Conservation (phyloP, 2,329 filamentous ascomycete genomes). For the Aspergillus intermedius region DNA sequence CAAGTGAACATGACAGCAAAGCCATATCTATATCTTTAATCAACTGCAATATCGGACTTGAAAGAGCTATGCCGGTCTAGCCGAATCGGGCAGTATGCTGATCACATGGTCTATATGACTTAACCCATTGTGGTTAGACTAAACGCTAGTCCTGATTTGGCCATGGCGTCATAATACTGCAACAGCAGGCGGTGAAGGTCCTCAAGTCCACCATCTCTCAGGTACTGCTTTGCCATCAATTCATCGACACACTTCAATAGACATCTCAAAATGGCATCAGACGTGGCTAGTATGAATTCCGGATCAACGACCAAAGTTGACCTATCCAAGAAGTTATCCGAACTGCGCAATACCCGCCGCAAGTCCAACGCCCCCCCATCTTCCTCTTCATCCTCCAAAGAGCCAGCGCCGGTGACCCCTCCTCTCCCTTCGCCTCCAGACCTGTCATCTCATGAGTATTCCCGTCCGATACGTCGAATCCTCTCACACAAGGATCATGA, state of each 20-base stretch:
- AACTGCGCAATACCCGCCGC: conserved; percentile 29
- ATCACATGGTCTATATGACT: conserved; percentile 5
- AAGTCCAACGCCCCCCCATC: conserved; percentile 17
- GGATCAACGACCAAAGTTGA: conserved; percentile 24
- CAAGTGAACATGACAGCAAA: too few species aligned
- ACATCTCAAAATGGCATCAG: background rate
- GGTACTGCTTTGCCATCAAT: background rate
- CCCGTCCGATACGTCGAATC: conserved; percentile 68
- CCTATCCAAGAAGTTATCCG: conserved; percentile 35
- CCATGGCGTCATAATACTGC: background rate
- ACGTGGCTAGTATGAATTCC: background rate
- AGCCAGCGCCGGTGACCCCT: conserved; percentile 69
- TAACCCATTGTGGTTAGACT: background rate
- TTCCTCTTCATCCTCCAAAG: conserved; percentile 15
- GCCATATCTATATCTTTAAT: background rate
- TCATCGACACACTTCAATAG: conserved; percentile 4
- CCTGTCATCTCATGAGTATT: conserved; percentile 55
- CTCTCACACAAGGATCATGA: conserved; percentile 74
- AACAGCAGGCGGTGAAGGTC: background rate
- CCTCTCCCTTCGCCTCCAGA: conserved; percentile 62
- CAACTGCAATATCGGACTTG: background rate
- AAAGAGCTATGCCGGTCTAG: conserved; percentile 2
- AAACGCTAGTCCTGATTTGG: conserved; percentile 5
- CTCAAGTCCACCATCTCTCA: background rate
- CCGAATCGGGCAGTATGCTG: conserved; percentile 1